phyloP scores from a whole-genome alignment of 2,329 filamentous ascomycete species.

The Neofusicoccum parvum region DNA sequence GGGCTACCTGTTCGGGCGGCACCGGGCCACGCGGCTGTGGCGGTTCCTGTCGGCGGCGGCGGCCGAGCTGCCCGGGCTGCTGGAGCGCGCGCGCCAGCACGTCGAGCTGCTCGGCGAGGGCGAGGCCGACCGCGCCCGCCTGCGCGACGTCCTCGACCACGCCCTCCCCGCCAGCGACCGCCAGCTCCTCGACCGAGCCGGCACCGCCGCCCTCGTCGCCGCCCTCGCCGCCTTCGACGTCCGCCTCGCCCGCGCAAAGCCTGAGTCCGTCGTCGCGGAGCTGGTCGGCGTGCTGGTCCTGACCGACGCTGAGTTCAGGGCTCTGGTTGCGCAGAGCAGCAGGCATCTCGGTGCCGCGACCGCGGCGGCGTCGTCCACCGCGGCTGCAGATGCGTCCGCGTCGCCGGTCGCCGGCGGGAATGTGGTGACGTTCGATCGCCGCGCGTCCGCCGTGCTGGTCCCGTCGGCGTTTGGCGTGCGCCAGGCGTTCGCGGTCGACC shows the following conservation, averaged over 20 bases:
- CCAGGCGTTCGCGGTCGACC: too few relatives aligned
- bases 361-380: too few relatives aligned
- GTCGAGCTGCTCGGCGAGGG: neutral
- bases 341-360: too few relatives aligned
- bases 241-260: too few relatives aligned
- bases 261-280: neutral
- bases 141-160: neutral
- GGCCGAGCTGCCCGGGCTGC: neutral
- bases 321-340: too few relatives aligned
- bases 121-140: too few relatives aligned
- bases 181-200: neutral
- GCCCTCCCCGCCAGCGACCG: neutral
- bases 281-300: neutral
- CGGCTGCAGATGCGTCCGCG: too few relatives aligned
- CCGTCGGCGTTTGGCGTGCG: too few relatives aligned
- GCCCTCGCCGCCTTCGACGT: neutral
- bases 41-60: neutral
- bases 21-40: neutral
- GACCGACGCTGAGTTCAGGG: too few relatives aligned
- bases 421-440: too few relatives aligned
- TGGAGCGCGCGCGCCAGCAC: neutral
- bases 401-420: too few relatives aligned
- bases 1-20: neutral
- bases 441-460: too few relatives aligned
- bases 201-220: neutral